Conservation (phyloP, 2,329 filamentous ascomycete species). For the Zasmidium angulare region DNA sequence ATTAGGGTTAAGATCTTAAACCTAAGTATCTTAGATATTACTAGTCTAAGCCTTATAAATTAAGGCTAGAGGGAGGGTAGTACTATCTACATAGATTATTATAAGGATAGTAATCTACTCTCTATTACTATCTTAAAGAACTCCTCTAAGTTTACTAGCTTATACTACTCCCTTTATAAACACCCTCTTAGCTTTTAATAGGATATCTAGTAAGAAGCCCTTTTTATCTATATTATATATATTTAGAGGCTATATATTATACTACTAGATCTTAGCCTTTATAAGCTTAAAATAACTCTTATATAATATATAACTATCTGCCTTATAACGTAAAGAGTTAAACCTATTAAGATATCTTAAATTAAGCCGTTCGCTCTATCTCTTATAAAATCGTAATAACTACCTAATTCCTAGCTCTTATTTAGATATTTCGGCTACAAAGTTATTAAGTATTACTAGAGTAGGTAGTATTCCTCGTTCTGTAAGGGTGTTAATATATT, state of each 20-base stretch:
- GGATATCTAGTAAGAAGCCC: constrained; percentile 15
- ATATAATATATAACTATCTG: constrained; percentile 24
- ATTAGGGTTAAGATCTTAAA: constrained; percentile 19
- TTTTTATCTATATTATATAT: constrained; percentile 24
- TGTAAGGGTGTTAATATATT: neutral
- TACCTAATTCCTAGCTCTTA: neutral
- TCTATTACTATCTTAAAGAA: constrained; percentile 18
- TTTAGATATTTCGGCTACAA: neutral
- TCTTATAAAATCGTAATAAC: neutral
- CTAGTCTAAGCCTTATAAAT: constrained; percentile 17
- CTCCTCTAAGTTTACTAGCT: constrained; percentile 6
- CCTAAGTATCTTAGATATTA: constrained; percentile 17
- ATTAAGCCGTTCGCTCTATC: neutral
- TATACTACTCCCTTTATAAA: constrained; percentile 12
- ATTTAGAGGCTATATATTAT: constrained; percentile 9
- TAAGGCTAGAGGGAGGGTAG: constrained; percentile 11
- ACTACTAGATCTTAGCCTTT: constrained; percentile 14
- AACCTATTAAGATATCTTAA: constrained; percentile 20
- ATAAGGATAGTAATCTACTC: constrained; percentile 20
- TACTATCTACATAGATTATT: constrained; percentile 18
- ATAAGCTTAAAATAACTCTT: constrained; percentile 17
- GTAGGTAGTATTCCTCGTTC: neutral
- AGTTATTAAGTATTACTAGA: neutral
- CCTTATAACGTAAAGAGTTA: constrained; percentile 21
- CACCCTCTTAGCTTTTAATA: constrained; percentile 13